These are phyloP conservation scores for Geotrichum reessii DNA, from an alignment of 1,139 yeast genomes.

Conservation along the genomic window DNA sequence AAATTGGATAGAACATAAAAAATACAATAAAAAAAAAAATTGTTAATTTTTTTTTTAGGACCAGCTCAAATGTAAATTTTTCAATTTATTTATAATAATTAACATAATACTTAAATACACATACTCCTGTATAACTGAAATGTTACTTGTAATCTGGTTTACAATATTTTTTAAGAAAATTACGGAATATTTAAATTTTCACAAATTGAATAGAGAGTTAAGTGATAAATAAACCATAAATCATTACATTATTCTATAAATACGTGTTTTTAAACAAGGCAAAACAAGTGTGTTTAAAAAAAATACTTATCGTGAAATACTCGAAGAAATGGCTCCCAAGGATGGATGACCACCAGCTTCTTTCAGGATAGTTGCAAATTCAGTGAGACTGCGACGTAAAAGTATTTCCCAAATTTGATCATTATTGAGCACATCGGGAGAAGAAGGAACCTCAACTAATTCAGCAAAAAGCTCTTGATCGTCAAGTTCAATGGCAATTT, in stretches of 20 bases:
- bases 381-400: neutral
- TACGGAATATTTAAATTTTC: too few species aligned
- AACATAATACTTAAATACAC: too few species aligned
- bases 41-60: too few species aligned
- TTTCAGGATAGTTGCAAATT: neutral
- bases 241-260: neutral
- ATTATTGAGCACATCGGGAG: slow-evolving; percentile 1
- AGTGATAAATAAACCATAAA: neutral
- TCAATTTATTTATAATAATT: too few species aligned
- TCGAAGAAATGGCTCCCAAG: slow-evolving; percentile 11
- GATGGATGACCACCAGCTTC: slow-evolving; percentile 19
- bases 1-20: too few species aligned
- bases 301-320: neutral
- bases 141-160: too few species aligned
- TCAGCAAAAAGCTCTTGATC: slow-evolving; percentile 4
- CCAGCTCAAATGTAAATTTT: too few species aligned
- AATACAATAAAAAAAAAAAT: too few species aligned
- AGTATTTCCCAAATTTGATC: slow-evolving; percentile 11
- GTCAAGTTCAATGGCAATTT: neutral
- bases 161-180: too few species aligned
- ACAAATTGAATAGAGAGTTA: too few species aligned
- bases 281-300: neutral
- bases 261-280: neutral
- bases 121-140: too few species aligned
- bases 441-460: neutral